Percentiles rank a stretch among this genome's conserved stretches.
These are phyloP conservation scores for Dictyophora rubrovolvata DNA, from an alignment of 768 basidiomycete species.

Conservation along the genomic window DNA sequence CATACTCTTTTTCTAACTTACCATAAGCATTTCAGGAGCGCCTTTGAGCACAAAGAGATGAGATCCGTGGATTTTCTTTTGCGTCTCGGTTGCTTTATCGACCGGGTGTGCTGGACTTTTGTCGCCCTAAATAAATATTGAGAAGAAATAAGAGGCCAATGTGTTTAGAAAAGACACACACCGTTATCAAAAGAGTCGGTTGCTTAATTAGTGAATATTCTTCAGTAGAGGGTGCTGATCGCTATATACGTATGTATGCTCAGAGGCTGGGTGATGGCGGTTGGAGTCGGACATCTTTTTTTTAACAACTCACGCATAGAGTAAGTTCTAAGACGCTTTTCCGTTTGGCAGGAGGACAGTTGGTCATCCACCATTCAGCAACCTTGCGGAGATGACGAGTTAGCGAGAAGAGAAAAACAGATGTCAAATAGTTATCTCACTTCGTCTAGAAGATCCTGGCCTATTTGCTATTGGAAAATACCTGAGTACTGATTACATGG, in stretches of 20 bases:
- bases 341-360: conserved; percentile 44
- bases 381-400: conserved; percentile 30
- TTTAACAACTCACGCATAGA: conserved; percentile 33
- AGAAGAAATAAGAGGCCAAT: not conserved
- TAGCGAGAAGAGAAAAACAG: not conserved
- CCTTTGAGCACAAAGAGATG: conserved; percentile 54
- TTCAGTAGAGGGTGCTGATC: conserved; percentile 39
- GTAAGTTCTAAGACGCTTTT: conserved; percentile 42
- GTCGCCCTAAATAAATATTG: conserved; percentile 41
- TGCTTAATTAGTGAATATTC: conserved; percentile 43
- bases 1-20: not conserved
- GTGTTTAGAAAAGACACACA: conserved; percentile 19
- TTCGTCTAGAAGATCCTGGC: conserved; percentile 52
- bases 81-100: conserved; percentile 41
- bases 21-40: conserved; percentile 16
- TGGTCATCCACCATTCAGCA: conserved; percentile 53
- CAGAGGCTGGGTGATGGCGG: conserved; percentile 17
- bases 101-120: conserved; percentile 42
- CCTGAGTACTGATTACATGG: conserved; percentile 1
- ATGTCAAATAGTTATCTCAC: conserved; percentile 27
- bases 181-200: conserved; percentile 64
- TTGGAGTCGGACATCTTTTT: not conserved
- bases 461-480: conserved; percentile 31
- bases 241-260: conserved; percentile 19
- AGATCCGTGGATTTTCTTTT: conserved; percentile 42